Percentiles rank a stretch among this genome's conserved stretches.
Evolutionary conservation across 495 filamentous ascomycete species (phyloP).

Genomic region (Filosporella fistucella): DNA sequence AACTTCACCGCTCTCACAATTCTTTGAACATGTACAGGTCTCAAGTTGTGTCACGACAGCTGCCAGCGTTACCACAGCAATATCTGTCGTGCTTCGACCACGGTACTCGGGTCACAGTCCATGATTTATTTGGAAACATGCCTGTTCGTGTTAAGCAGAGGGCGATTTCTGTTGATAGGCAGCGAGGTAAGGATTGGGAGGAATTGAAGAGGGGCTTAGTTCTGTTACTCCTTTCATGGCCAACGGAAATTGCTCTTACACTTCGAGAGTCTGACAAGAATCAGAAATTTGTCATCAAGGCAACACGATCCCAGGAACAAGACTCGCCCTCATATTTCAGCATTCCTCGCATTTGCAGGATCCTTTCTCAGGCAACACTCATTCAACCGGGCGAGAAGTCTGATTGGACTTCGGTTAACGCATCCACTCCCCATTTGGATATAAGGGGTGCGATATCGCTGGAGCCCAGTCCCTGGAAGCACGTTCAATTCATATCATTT

Average conservation of each 20-base stretch:
- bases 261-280: slow-evolving; percentile 32
- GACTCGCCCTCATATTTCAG: background rate
- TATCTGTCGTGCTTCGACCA: slow-evolving; percentile 50
- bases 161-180: slow-evolving; percentile 38
- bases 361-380: slow-evolving; percentile 62
- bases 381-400: slow-evolving; percentile 43
- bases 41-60: slow-evolving; percentile 59
- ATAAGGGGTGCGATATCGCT: slow-evolving; percentile 69
- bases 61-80: slow-evolving; percentile 60
- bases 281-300: slow-evolving; percentile 12
- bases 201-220: slow-evolving; percentile 53
- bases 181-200: slow-evolving; percentile 56
- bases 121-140: slow-evolving; percentile 92
- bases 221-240: slow-evolving; percentile 65
- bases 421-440: slow-evolving; percentile 51
- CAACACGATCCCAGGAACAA: background rate
- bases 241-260: slow-evolving; percentile 35
- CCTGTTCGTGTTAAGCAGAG: slow-evolving; percentile 92
- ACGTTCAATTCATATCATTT: slow-evolving; percentile 74
- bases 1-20: slow-evolving; percentile 57
- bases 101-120: slow-evolving; percentile 76
- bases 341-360: slow-evolving; percentile 37
- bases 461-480: slow-evolving; percentile 62
- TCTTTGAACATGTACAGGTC: slow-evolving; percentile 69
- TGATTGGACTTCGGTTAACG: slow-evolving; percentile 66